Conservation (phyloP, 306 rosid genomes). For the Pueraria montana region DNA sequence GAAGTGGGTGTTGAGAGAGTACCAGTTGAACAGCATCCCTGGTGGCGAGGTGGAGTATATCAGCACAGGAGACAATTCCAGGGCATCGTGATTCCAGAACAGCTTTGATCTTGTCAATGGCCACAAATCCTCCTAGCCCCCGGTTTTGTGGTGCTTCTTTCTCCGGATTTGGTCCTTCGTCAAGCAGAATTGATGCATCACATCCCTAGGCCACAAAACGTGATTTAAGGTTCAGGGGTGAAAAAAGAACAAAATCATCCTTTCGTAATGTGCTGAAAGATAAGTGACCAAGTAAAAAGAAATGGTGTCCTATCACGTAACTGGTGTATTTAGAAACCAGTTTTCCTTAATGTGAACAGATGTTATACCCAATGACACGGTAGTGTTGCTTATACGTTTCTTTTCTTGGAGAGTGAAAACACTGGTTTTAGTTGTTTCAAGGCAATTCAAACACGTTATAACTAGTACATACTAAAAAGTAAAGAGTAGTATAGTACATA, state of each 20-base stretch:
- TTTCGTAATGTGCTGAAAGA: constrained; percentile 2
- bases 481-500: constrained; percentile 45
- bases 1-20: constrained; percentile 4
- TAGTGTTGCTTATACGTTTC: no score
- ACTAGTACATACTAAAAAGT: no score
- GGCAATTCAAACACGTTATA: no score
- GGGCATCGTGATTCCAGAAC: constrained; percentile 75
- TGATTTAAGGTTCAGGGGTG: background rate
- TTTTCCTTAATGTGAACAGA: no score
- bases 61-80: constrained; percentile 82
- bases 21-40: constrained; percentile 85
- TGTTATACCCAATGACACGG: no score
- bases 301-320: background rate
- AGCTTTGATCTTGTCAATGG: constrained; percentile 69
- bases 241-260: background rate
- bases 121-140: constrained; percentile 66
- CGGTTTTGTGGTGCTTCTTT: constrained; percentile 69
- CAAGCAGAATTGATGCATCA: constrained; percentile 81
- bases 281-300: background rate
- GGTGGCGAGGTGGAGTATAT: constrained; percentile 83
- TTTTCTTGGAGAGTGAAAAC: no score
- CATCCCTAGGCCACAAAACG: constrained; percentile 65
- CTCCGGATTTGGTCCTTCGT: constrained; percentile 76
- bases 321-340: no score
- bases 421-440: no score